These are phyloP conservation scores for Penicillium ochrochloron DNA, from an alignment of 495 filamentous ascomycete species.

Conservation along the genomic window DNA sequence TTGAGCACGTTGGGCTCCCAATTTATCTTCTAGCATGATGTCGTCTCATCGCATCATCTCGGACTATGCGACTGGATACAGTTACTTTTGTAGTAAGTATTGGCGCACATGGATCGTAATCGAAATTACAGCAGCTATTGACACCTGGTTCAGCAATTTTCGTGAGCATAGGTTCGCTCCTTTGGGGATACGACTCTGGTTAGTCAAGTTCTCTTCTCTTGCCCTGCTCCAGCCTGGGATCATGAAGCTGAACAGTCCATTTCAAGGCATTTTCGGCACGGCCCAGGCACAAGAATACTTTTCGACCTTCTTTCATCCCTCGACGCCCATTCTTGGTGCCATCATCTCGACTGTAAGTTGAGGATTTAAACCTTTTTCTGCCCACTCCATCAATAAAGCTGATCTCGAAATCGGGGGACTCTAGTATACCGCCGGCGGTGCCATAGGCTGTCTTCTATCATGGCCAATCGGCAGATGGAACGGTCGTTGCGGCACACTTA, in stretches of 20 bases:
- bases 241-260: neutral
- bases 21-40: neutral
- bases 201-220: neutral
- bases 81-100: neutral
- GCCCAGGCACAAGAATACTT: neutral
- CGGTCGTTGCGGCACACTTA: neutral
- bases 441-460: slow-evolving; percentile 1
- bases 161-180: neutral
- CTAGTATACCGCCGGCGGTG: neutral
- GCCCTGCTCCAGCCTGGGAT: neutral
- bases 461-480: neutral
- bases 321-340: neutral
- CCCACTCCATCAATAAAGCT: neutral
- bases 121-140: neutral
- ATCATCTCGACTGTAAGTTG: slow-evolving; percentile 3
- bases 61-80: neutral
- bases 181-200: slow-evolving; percentile 2
- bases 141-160: neutral
- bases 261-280: neutral
- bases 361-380: neutral
- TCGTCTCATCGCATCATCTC: slow-evolving; percentile 1
- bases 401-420: neutral
- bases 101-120: neutral
- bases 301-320: neutral
- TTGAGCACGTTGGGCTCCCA: neutral